phyloP scores from a whole-genome alignment of 129 eudicot genomes.

The Lonicera japonica region DNA sequence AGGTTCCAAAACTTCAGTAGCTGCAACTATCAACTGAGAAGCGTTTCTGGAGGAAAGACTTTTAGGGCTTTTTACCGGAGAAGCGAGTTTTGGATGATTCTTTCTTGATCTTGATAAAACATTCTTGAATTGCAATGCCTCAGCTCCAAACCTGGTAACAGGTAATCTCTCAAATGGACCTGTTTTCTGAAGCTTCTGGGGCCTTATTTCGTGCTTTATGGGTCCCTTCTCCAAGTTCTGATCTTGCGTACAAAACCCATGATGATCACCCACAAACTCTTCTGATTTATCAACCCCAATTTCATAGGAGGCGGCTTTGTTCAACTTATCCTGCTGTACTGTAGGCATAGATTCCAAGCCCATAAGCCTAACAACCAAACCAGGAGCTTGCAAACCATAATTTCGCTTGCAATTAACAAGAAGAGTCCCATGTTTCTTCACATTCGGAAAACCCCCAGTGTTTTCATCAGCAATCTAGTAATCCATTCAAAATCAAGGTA shows the following conservation, averaged over 20 bases:
- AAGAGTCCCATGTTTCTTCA: conserved; percentile 39
- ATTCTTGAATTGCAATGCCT: conserved; percentile 59
- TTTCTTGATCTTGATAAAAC: conserved; percentile 62
- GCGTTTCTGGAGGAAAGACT: conserved; percentile 37
- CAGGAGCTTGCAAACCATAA: conserved; percentile 55
- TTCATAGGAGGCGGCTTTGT: conserved; percentile 22
- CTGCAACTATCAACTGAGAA: conserved; percentile 67
- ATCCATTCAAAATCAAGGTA: conserved; percentile 1
- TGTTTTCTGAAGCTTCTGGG: conserved; percentile 77
- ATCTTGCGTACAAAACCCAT: conserved; percentile 6
- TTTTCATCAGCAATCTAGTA: conserved; percentile 73
- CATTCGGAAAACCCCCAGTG: conserved; percentile 54
- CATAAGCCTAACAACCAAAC: conserved; percentile 92
- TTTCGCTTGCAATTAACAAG: conserved; percentile 22
- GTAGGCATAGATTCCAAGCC: conserved; percentile 86
- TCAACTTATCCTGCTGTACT: conserved; percentile 24
- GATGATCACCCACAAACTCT: conserved; percentile 9
- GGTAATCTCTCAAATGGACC: conserved; percentile 38
- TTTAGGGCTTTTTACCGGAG: conserved; percentile 61
- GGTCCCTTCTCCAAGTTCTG: conserved; percentile 32
- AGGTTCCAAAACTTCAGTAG: conserved; percentile 75
- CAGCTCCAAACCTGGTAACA: conserved; percentile 56
- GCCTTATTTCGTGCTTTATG: conserved; percentile 48
- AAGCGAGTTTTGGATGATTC: conserved; percentile 46
- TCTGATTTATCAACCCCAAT: conserved; percentile 16